Percentiles rank a stretch among this genome's conserved stretches.
Evolutionary conservation across 176 grass and related monocot species (phyloP).

Genomic region (bread wheat (Triticum aestivum)): DNA sequence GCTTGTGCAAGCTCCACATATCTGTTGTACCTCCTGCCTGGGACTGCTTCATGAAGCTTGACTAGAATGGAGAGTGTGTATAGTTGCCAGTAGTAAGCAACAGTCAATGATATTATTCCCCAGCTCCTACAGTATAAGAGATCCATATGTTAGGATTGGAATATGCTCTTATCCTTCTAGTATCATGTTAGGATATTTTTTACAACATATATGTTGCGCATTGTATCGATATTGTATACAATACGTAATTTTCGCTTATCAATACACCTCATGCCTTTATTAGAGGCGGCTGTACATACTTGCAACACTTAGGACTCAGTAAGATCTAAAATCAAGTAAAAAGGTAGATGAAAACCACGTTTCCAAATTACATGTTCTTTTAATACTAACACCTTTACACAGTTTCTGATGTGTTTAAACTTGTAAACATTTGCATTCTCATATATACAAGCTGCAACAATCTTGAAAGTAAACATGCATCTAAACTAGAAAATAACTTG

Average conservation of each 20-base stretch:
- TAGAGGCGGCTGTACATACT: neutral
- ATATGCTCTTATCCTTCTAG: neutral
- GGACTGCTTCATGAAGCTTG: constrained; percentile 96
- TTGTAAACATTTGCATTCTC: neutral
- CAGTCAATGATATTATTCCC: constrained; percentile 85
- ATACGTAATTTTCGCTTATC: neutral
- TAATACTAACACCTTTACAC: neutral
- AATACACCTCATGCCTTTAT: neutral
- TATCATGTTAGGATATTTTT: neutral
- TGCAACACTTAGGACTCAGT: neutral
- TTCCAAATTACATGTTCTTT: neutral
- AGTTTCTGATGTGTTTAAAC: neutral
- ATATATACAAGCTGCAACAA: neutral
- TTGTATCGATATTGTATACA: neutral
- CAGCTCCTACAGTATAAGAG: constrained; percentile 72
- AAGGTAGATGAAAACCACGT: neutral
- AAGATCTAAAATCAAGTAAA: neutral
- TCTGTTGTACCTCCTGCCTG: constrained; percentile 94
- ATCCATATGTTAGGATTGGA: neutral
- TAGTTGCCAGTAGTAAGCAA: constrained; percentile 98
- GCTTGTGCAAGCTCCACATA: constrained; percentile 97
- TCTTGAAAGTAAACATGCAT: neutral
- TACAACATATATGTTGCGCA: neutral
- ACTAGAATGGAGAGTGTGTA: constrained; percentile 94
- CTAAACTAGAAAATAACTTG: neutral